Evolutionary conservation across 345 rosid species (phyloP).

Genomic region (Psidium friedrichsthalianum): DNA sequence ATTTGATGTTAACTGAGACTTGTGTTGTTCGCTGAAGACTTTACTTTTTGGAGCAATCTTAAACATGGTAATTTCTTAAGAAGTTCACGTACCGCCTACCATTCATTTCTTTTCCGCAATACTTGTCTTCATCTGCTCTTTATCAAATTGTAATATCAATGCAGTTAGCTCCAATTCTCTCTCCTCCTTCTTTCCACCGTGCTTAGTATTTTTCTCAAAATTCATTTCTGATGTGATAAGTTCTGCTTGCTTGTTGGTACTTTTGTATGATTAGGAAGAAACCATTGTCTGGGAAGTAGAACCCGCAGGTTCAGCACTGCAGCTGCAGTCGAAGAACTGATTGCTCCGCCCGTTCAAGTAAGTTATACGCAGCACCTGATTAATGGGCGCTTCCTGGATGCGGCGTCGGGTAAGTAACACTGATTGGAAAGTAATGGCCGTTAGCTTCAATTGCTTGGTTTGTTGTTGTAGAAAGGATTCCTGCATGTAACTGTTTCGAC

Average conservation of each 20-base stretch:
- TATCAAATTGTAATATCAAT: not conserved
- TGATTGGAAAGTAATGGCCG: not conserved
- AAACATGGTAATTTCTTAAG: not conserved
- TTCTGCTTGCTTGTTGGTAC: not conserved
- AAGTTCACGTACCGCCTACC: not conserved
- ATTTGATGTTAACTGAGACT: not conserved
- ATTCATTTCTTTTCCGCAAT: not conserved
- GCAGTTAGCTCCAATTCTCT: not conserved
- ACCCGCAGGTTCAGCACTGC: slow-evolving; percentile 45
- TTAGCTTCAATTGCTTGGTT: not conserved
- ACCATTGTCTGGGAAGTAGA: not conserved
- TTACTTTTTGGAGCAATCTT: not conserved
- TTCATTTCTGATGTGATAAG: not conserved
- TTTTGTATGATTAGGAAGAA: not conserved
- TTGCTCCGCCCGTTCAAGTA: slow-evolving; percentile 58
- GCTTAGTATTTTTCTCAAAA: not conserved
- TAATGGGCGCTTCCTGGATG: slow-evolving; percentile 72
- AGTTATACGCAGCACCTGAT: slow-evolving; percentile 60
- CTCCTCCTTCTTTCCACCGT: not conserved
- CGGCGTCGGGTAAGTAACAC: slow-evolving; percentile 58
- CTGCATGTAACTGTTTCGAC: not conserved
- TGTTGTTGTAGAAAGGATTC: not conserved
- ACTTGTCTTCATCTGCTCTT: not conserved
- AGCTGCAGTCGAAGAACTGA: slow-evolving; percentile 51
- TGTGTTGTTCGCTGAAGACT: not conserved